Conservation (phyloP, 2,329 filamentous ascomycete genomes). For the Gaeumannomyces tritici region DNA sequence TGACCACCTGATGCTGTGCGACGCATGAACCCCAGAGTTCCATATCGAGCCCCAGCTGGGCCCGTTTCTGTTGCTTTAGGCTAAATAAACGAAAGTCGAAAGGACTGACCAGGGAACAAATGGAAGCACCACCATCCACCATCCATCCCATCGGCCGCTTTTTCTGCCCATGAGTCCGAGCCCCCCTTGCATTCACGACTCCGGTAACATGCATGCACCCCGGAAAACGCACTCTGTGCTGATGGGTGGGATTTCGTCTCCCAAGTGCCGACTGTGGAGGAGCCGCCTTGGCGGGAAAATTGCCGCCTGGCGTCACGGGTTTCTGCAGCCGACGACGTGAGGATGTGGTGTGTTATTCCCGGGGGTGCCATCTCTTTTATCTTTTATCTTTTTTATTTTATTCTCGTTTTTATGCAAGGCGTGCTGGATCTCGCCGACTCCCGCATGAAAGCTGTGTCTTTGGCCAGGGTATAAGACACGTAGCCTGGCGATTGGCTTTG, state of each 20-base stretch:
- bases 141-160: too few relatives aligned
- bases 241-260: neutral
- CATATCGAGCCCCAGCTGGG: neutral
- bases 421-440: too few relatives aligned
- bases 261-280: neutral
- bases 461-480: too few relatives aligned
- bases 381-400: too few relatives aligned
- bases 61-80: neutral
- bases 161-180: neutral
- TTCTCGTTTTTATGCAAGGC: too few relatives aligned
- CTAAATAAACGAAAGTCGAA: neutral
- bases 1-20: neutral
- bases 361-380: too few relatives aligned
- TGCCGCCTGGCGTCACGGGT: neutral
- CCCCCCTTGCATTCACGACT: neutral
- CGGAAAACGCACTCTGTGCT: neutral
- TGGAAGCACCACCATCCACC: too few relatives aligned
- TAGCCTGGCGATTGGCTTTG: too few relatives aligned
- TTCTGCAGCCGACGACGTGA: too few relatives aligned
- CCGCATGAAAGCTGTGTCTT: too few relatives aligned
- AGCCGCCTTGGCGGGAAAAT: neutral
- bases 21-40: neutral
- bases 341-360: too few relatives aligned
- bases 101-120: too few relatives aligned
- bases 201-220: neutral